phyloP scores from a whole-genome alignment of 768 basidiomycete genomes.

The Mycena crocata region DNA sequence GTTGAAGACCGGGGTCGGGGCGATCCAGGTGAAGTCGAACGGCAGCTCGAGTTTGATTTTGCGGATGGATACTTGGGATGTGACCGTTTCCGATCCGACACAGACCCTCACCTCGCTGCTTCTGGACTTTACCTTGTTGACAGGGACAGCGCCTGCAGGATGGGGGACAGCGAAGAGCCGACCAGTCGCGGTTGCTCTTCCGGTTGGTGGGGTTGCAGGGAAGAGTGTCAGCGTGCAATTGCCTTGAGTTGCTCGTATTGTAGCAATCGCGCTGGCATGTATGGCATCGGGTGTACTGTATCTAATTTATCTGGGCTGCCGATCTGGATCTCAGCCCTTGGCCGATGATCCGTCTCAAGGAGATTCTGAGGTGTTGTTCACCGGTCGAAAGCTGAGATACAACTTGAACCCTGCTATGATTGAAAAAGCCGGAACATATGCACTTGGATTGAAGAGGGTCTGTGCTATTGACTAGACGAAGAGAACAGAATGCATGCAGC shows the following conservation, averaged over 20 bases:
- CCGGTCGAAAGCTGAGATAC: too few species aligned
- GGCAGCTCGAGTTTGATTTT: slow-evolving; percentile 50
- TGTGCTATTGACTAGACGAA: too few species aligned
- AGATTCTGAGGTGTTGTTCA: too few species aligned
- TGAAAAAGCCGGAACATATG: too few species aligned
- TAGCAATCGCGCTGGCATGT: too few species aligned
- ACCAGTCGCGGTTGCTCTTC: slow-evolving; percentile 36
- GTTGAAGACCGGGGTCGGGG: slow-evolving; percentile 32
- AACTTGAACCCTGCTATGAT: too few species aligned
- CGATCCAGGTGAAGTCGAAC: slow-evolving; percentile 47
- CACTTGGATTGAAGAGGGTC: too few species aligned
- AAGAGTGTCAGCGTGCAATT: slow-evolving; percentile 29
- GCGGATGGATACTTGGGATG: slow-evolving; percentile 43
- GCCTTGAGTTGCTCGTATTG: slow-evolving; percentile 21
- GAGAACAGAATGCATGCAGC: too few species aligned
- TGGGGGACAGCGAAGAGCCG: slow-evolving; percentile 48
- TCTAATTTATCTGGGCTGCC: too few species aligned
- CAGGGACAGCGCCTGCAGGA: slow-evolving; percentile 36
- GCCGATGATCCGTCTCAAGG: too few species aligned
- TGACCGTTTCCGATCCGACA: slow-evolving; percentile 64
- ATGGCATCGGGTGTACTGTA: too few species aligned
- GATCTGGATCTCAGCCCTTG: too few species aligned
- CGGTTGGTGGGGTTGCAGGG: slow-evolving; percentile 41
- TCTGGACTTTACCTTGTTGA: slow-evolving; percentile 42
- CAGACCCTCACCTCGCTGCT: slow-evolving; percentile 46